Conservation (phyloP, 768 basidiomycete genomes). For the Grammothele lineata region DNA sequence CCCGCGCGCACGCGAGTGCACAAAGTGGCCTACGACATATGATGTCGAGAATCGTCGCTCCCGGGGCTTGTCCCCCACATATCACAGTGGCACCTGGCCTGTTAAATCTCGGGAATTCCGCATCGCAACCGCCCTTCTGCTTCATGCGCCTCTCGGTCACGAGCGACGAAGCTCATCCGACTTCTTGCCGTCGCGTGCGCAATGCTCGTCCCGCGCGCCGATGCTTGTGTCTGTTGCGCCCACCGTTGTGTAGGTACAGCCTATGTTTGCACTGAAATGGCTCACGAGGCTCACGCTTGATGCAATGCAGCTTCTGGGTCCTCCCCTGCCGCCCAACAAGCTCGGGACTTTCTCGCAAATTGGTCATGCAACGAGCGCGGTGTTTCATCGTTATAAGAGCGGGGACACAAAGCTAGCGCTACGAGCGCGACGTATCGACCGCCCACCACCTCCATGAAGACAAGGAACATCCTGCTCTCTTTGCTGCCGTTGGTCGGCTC, state of each 20-base stretch:
- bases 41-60: constrained; percentile 1
- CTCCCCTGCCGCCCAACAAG: neutral
- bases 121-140: neutral
- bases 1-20: neutral
- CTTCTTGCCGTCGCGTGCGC: constrained; percentile 18
- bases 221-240: too few species aligned
- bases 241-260: neutral
- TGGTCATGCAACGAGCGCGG: neutral
- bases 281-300: constrained; percentile 6
- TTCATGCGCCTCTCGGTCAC: constrained; percentile 15
- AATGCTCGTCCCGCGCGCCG: too few species aligned
- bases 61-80: too few species aligned
- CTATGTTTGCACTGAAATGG: constrained; percentile 7
- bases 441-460: constrained; percentile 16
- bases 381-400: neutral
- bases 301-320: neutral
- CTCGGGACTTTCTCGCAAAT: constrained; percentile 18
- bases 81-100: neutral
- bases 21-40: neutral
- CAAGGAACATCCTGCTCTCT: constrained; percentile 24
- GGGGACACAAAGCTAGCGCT: neutral
- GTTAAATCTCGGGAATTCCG: constrained; percentile 14
- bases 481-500: constrained; percentile 38
- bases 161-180: constrained; percentile 20
- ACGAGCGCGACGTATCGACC: constrained; percentile 1